Base-by-base conservation (phyloP, 106 monocot species). In the Allium cepa region DNA sequence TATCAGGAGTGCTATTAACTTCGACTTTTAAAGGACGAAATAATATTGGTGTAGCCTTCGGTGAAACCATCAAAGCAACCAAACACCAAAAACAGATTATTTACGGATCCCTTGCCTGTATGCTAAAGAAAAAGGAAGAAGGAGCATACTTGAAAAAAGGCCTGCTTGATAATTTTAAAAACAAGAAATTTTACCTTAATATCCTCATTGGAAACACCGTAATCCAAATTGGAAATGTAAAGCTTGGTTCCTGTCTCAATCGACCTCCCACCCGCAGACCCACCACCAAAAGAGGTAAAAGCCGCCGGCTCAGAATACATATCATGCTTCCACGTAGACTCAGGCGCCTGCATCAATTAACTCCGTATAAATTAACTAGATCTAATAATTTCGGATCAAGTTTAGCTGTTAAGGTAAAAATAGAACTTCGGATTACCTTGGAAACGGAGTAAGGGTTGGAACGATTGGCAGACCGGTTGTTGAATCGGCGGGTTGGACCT, bases 231-330 rank as follows among this genome's bases (percentile, higher is more conserved):
- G 27, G 91, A 91, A 53, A 91, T 82, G 77, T 91, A 87, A 11
- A 91, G 79, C 79, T 91, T 91, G 36, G 84, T 87, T 14, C 87
- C 87, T 0, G 91, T 91, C 81, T 91, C 87, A 8, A 87, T 84
- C 14, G 79, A 52, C 8, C 67, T 67, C 11, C 50, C 67, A 15
- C 67, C 67, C 0, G 4, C 51, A 3, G 46, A 15, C 2, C 50
- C 67, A 17, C 52, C 52, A 26, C 13, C 50, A 10, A 27, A 18
- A 22, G 8, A 26, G 26, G 52, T 27, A 15, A 22, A 15, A 55
- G 53, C 13, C 52, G 67, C 52, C 52, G 0, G 52, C 26, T 53
- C 67, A 50, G 52, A 53, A 28, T 67, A 67, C 67, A 67, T 26
- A 52, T 67, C 67, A 52, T 67, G 67, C 67, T 51, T 14, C 67